Percentiles rank a stretch among this genome's conserved stretches.
These are phyloP conservation scores for Globisporangium yorkense DNA, from an alignment of 352 stramenopile genomes.

Conservation along the genomic window DNA sequence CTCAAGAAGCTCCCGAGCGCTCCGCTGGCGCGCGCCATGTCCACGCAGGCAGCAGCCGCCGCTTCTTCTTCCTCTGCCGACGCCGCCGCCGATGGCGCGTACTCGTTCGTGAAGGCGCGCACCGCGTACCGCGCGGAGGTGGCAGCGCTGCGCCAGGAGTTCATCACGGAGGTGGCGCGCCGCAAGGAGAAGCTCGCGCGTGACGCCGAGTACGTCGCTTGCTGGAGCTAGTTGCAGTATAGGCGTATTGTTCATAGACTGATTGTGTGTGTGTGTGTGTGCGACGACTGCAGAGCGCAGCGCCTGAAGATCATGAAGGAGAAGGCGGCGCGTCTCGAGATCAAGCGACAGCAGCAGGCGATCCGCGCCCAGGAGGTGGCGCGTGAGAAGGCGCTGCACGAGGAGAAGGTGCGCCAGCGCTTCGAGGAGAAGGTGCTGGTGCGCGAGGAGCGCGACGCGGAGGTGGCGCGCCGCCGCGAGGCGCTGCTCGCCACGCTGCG, in stretches of 20 bases:
- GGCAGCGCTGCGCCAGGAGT: slow-evolving; percentile 57
- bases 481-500: slow-evolving; percentile 55
- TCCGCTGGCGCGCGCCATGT: neutral
- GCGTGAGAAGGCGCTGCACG: slow-evolving; percentile 71
- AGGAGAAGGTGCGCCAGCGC: slow-evolving; percentile 70
- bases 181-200: slow-evolving; percentile 75
- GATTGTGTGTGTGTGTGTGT: neutral
- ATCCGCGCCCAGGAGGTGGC: slow-evolving; percentile 78
- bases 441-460: slow-evolving; percentile 45
- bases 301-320: slow-evolving; percentile 83
- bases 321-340: slow-evolving; percentile 80
- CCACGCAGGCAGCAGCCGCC: slow-evolving; percentile 8
- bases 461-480: slow-evolving; percentile 64
- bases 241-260: too few species aligned
- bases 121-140: slow-evolving; percentile 67
- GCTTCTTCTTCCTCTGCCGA: neutral
- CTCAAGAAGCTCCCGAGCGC: slow-evolving; percentile 11
- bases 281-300: slow-evolving; percentile 35
- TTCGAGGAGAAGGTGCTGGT: slow-evolving; percentile 80
- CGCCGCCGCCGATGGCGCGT: slow-evolving; percentile 28
- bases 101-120: slow-evolving; percentile 73
- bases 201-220: slow-evolving; percentile 66
- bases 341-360: slow-evolving; percentile 83
- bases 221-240: neutral
- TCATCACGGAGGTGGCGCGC: slow-evolving; percentile 62